Evolutionary conservation across 257 asterid species (phyloP).

Genomic region (Catharanthus roseus): DNA sequence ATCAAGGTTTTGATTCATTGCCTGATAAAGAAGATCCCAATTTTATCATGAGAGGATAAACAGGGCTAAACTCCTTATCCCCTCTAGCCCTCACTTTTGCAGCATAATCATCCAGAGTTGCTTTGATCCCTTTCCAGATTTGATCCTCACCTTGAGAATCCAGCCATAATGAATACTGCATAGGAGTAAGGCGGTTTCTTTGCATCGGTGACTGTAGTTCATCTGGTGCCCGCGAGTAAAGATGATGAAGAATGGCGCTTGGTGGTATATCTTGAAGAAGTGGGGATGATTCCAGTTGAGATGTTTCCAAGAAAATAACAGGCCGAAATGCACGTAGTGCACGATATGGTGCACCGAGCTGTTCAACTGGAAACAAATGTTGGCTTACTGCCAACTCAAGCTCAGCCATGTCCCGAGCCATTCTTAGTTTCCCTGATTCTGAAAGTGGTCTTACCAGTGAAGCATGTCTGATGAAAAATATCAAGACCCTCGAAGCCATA

Average conservation of each 20-base stretch:
- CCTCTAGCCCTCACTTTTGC: constrained; percentile 67
- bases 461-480: constrained; percentile 82
- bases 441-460: constrained; percentile 89
- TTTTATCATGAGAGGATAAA: constrained; percentile 75
- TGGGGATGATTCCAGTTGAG: constrained; percentile 75
- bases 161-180: constrained; percentile 87
- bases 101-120: constrained; percentile 87
- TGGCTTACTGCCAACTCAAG: constrained; percentile 85
- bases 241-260: constrained; percentile 84
- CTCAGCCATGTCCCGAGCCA: constrained; percentile 98
- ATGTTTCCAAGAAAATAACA: constrained; percentile 79
- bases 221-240: constrained; percentile 86
- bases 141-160: constrained; percentile 97
- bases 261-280: constrained; percentile 87
- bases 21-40: constrained; percentile 55
- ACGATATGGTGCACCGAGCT: constrained; percentile 88
- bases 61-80: constrained; percentile 87
- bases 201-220: constrained; percentile 89
- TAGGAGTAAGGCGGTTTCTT: constrained; percentile 74
- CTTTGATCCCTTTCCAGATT: constrained; percentile 91
- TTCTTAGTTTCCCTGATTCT: constrained; percentile 90
- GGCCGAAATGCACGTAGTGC: constrained; percentile 96
- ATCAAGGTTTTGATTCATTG: constrained; percentile 27
- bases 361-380: constrained; percentile 89
- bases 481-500: constrained; percentile 85